A percentile compares a stretch with the other conserved stretches of the same genome.
Conservation (phyloP, 257 asterid genomes). For the Henckelia pumila region DNA sequence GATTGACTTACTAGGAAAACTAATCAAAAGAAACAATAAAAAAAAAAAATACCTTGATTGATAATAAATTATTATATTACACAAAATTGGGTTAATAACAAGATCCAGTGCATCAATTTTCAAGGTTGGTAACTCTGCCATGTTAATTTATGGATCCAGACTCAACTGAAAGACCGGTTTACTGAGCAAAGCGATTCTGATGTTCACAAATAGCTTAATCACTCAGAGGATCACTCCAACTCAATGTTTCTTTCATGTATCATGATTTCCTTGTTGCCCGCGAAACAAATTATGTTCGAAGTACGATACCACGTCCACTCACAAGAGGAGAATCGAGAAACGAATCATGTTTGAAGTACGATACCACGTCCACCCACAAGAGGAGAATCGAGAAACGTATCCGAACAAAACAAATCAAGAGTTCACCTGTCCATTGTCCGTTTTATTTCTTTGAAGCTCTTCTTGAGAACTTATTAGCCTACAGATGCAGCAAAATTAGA, state of each 20-base stretch:
- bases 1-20: background rate
- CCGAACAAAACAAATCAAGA: slow-evolving; percentile 19
- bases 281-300: background rate
- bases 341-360: slow-evolving; percentile 4
- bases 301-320: slow-evolving; percentile 10
- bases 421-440: slow-evolving; percentile 45
- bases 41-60: background rate
- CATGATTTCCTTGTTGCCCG: background rate
- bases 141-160: background rate
- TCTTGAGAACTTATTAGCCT: slow-evolving; percentile 55
- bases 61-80: background rate
- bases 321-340: slow-evolving; percentile 12
- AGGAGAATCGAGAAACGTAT: slow-evolving; percentile 13
- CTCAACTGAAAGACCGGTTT: background rate
- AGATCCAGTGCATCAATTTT: background rate
- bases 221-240: background rate
- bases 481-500: background rate
- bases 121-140: background rate
- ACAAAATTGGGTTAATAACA: background rate
- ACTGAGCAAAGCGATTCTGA: background rate
- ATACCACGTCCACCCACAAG: slow-evolving; percentile 17
- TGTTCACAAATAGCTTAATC: background rate
- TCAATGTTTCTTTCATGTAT: background rate
- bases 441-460: slow-evolving; percentile 64
- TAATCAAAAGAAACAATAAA: no score